phyloP scores from a whole-genome alignment of 2,329 filamentous ascomycete genomes.

The Ampelomyces quisqualis region DNA sequence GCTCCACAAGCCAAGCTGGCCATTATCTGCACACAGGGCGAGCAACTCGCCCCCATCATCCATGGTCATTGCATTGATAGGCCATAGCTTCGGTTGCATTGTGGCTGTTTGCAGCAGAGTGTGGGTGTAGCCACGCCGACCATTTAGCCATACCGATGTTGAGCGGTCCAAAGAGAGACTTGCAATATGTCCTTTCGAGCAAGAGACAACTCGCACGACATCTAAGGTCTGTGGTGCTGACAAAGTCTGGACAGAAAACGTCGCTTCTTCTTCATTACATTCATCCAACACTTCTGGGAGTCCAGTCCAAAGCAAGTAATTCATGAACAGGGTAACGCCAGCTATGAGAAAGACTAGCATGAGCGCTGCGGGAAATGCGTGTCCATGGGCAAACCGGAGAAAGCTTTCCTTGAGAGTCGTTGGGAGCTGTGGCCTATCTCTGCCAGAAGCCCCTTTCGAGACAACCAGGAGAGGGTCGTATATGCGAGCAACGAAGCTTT shows the following conservation, averaged over 20 bases:
- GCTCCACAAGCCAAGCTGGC: constrained; percentile 64
- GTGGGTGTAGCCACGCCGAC: constrained; percentile 32
- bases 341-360: constrained; percentile 64
- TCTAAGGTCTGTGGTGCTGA: constrained; percentile 67
- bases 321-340: constrained; percentile 69
- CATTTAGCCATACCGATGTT: constrained; percentile 62
- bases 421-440: constrained; percentile 52
- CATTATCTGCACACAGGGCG: constrained; percentile 62
- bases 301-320: constrained; percentile 70
- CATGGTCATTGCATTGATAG: constrained; percentile 62
- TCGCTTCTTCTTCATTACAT: constrained; percentile 51
- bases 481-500: constrained; percentile 72
- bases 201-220: constrained; percentile 64
- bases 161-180: constrained; percentile 70
- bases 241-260: constrained; percentile 62
- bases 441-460: constrained; percentile 66
- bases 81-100: constrained; percentile 44
- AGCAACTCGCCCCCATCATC: constrained; percentile 66
- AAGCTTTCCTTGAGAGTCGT: constrained; percentile 56
- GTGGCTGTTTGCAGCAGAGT: constrained; percentile 33
- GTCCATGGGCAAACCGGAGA: constrained; percentile 56
- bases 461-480: constrained; percentile 76
- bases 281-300: constrained; percentile 48
- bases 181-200: constrained; percentile 63
- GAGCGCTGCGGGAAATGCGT: constrained; percentile 67